Evolutionary conservation across 495 filamentous ascomycete genomes (phyloP).

Genomic region (Copromyces sp.): DNA sequence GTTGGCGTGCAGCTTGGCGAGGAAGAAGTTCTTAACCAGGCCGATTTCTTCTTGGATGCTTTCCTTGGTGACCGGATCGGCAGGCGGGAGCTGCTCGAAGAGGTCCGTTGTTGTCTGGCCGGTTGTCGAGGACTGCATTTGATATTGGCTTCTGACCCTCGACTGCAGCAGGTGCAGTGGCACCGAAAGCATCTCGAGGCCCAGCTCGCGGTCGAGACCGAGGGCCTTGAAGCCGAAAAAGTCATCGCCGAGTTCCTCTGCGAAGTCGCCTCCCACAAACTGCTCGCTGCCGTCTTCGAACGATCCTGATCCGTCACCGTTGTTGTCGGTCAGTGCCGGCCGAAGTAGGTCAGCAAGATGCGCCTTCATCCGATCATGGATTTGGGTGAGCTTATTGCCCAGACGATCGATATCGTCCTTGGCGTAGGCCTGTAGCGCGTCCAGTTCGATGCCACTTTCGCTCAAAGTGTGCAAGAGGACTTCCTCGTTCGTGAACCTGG

Average conservation of each 20-base stretch:
- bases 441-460: constrained; percentile 72
- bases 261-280: constrained; percentile 93
- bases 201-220: constrained; percentile 82
- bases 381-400: constrained; percentile 65
- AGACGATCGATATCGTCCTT: constrained; percentile 91
- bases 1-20: constrained; percentile 72
- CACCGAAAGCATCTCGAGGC: constrained; percentile 73
- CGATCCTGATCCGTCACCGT: constrained; percentile 75
- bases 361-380: constrained; percentile 86
- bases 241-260: constrained; percentile 93
- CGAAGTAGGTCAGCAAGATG: constrained; percentile 85
- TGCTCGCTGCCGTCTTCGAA: constrained; percentile 97
- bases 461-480: constrained; percentile 75
- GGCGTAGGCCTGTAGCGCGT: constrained; percentile 75
- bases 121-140: constrained; percentile 56
- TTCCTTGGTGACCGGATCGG: constrained; percentile 70
- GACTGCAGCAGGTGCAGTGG: constrained; percentile 91
- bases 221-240: constrained; percentile 98
- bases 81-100: constrained; percentile 59
- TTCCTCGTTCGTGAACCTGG: constrained; percentile 68
- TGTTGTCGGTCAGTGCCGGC: constrained; percentile 67
- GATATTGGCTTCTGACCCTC: constrained; percentile 70
- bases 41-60: constrained; percentile 71
- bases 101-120: constrained; percentile 42
- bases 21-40: constrained; percentile 81